phyloP scores from a whole-genome alignment of 139 green algal species.

The Auxenochlorella pyrenoidosa region DNA sequence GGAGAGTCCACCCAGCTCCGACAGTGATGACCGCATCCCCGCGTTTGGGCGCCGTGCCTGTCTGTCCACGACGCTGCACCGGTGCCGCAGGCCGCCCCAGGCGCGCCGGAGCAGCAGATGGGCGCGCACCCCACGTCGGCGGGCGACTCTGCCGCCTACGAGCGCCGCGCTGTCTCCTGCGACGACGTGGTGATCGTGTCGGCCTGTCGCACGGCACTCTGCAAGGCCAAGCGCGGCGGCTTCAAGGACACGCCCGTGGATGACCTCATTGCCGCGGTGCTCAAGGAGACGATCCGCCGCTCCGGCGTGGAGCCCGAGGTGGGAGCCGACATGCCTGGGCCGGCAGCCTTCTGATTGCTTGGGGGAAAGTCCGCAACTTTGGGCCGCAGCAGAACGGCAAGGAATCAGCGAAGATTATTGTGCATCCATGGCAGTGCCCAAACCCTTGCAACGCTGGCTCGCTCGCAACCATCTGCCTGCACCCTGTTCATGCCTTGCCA shows the following conservation, averaged over 20 bases:
- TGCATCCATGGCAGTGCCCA: too few species aligned
- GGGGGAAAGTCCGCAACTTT: too few species aligned
- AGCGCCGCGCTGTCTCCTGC: slow-evolving; percentile 54
- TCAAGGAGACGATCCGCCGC: slow-evolving; percentile 82
- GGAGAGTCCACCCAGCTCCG: not conserved
- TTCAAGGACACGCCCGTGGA: slow-evolving; percentile 93
- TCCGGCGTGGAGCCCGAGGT: slow-evolving; percentile 77
- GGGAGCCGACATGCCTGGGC: not conserved
- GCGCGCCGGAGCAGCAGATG: not conserved
- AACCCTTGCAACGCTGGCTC: too few species aligned
- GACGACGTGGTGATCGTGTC: slow-evolving; percentile 95
- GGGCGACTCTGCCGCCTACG: slow-evolving; percentile 89
- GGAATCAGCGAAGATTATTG: too few species aligned
- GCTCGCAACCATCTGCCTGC: too few species aligned
- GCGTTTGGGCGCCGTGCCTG: not conserved
- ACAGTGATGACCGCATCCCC: not conserved
- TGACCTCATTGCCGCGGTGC: slow-evolving; percentile 89
- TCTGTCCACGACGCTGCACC: not conserved
- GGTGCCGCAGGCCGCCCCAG: not conserved
- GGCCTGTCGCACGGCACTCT: slow-evolving; percentile 91
- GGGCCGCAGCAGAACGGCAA: too few species aligned
- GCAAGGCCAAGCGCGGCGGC: slow-evolving; percentile 88
- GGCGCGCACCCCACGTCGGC: slow-evolving; percentile 62
- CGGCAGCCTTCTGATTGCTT: too few species aligned
- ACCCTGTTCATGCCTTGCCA: too few species aligned